Conservation (phyloP, 2,329 filamentous ascomycete genomes). For the Lasiodiplodia gonubiensis region DNA sequence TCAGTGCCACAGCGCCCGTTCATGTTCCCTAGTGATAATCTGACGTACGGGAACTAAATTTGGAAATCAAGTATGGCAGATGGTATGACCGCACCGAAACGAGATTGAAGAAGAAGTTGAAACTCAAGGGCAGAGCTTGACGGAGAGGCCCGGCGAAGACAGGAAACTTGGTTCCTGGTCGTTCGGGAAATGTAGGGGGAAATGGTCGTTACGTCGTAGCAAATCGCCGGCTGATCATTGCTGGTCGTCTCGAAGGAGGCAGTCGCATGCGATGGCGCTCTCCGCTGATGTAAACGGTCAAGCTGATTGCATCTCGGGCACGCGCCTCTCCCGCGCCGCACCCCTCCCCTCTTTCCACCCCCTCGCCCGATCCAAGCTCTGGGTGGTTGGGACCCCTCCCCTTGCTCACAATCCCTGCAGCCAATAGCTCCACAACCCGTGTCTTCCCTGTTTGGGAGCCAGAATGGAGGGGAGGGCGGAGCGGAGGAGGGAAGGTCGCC, state of each 20-base stretch:
- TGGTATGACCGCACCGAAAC: background rate
- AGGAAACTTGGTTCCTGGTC: background rate
- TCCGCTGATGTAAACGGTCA: background rate
- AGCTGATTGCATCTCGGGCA: background rate
- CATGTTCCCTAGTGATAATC: background rate
- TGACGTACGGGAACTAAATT: background rate
- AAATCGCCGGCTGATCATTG: background rate
- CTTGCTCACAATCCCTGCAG: slow-evolving; percentile 4
- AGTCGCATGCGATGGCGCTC: background rate
- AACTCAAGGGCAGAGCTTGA: background rate
- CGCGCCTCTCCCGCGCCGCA: background rate
- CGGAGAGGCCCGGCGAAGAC: background rate
- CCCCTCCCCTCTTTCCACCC: background rate
- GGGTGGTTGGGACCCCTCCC: background rate
- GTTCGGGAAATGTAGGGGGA: slow-evolving; percentile 4
- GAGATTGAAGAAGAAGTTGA: background rate
- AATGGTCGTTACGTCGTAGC: slow-evolving; percentile 3
- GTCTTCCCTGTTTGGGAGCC: background rate
- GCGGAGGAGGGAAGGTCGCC: background rate
- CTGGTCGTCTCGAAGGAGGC: background rate
- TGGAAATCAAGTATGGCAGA: background rate
- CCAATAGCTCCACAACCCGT: background rate
- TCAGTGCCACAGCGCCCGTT: background rate
- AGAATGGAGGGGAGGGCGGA: background rate
- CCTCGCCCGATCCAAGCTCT: background rate